These are phyloP conservation scores for Calonectria pseudoturangicola DNA, from an alignment of 2,329 filamentous ascomycete species.

Conservation along the genomic window DNA sequence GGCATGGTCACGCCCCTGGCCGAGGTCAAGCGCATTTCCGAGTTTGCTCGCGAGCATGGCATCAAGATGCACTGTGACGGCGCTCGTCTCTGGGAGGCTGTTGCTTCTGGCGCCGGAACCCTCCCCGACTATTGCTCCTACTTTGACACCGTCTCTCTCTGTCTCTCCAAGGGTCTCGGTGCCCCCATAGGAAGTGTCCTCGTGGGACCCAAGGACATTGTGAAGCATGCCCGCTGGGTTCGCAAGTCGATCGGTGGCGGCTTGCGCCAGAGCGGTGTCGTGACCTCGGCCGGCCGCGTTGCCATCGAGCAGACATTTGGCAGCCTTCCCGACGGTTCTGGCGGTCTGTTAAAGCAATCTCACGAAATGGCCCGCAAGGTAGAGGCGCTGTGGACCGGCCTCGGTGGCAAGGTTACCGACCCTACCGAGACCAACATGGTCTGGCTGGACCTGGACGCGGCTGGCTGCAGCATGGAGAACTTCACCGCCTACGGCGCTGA, in stretches of 20 bases:
- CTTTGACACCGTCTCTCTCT: slow-evolving; percentile 85
- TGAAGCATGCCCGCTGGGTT: slow-evolving; percentile 65
- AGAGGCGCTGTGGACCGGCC: slow-evolving; percentile 81
- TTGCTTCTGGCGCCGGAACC: slow-evolving; percentile 80
- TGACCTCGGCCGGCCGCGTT: slow-evolving; percentile 82
- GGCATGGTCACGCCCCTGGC: slow-evolving; percentile 86
- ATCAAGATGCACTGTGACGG: slow-evolving; percentile 87
- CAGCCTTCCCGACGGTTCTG: slow-evolving; percentile 60
- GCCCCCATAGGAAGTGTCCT: slow-evolving; percentile 87
- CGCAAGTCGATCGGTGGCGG: slow-evolving; percentile 86
- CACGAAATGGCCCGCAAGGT: slow-evolving; percentile 79
- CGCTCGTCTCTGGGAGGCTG: slow-evolving; percentile 88
- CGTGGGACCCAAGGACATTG: slow-evolving; percentile 67
- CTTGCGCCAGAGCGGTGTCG: slow-evolving; percentile 81
- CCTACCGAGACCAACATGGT: slow-evolving; percentile 95
- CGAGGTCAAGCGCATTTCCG: slow-evolving; percentile 81
- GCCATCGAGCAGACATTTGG: slow-evolving; percentile 74
- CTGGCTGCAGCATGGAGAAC: slow-evolving; percentile 65
- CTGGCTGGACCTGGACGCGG: slow-evolving; percentile 84
- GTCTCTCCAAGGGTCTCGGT: slow-evolving; percentile 88
- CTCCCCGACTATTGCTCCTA: slow-evolving; percentile 80
- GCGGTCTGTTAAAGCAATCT: slow-evolving; percentile 75
- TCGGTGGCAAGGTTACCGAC: slow-evolving; percentile 80
- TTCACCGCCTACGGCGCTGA: slow-evolving; percentile 64
- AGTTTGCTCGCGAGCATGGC: slow-evolving; percentile 78